phyloP scores from a whole-genome alignment of 1,284 basidiomycete genomes.

The Pholiota adiposa region DNA sequence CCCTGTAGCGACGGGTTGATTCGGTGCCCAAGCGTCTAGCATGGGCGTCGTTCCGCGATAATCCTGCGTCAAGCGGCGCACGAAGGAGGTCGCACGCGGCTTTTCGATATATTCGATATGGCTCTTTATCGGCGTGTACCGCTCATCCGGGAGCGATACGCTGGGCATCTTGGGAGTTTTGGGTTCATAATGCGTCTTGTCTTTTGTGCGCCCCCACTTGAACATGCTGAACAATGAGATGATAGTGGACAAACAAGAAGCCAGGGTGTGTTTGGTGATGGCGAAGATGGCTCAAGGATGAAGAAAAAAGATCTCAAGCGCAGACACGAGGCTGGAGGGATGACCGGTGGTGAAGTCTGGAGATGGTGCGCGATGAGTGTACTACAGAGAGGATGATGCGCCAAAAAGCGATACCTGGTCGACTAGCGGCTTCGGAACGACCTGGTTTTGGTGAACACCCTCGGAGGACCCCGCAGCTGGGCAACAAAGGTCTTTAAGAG shows the following conservation, averaged over 20 bases:
- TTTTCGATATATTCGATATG: slow-evolving; percentile 20
- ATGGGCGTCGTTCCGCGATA: slow-evolving; percentile 27
- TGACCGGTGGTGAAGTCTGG: slow-evolving; percentile 24
- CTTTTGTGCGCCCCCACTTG: slow-evolving; percentile 30
- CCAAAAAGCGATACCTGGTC: slow-evolving; percentile 26
- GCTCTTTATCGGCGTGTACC: slow-evolving; percentile 20
- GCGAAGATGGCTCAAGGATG: slow-evolving; percentile 22
- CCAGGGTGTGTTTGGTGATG: slow-evolving; percentile 23
- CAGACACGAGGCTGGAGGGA: slow-evolving; percentile 36
- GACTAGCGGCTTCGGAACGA: slow-evolving; percentile 25
- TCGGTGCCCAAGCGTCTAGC: slow-evolving; percentile 17
- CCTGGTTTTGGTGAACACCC: slow-evolving; percentile 32
- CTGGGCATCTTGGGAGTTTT: slow-evolving; percentile 34
- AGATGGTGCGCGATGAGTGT: slow-evolving; percentile 22
- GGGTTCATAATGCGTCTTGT: slow-evolving; percentile 28
- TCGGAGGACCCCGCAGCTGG: slow-evolving; percentile 27
- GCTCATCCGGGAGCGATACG: slow-evolving; percentile 33
- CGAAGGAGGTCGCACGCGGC: slow-evolving; percentile 20
- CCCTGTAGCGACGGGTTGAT: slow-evolving; percentile 11
- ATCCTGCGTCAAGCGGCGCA: slow-evolving; percentile 24
- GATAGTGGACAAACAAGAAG: slow-evolving; percentile 23
- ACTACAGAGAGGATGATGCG: slow-evolving; percentile 16
- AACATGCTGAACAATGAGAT: slow-evolving; percentile 31
- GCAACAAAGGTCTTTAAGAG: slow-evolving; percentile 27
- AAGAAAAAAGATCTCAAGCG: slow-evolving; percentile 25